Percentiles rank a stretch among this genome's conserved stretches.
phyloP scores from a whole-genome alignment of 495 filamentous ascomycete genomes.

The Trichoderma erinaceum region DNA sequence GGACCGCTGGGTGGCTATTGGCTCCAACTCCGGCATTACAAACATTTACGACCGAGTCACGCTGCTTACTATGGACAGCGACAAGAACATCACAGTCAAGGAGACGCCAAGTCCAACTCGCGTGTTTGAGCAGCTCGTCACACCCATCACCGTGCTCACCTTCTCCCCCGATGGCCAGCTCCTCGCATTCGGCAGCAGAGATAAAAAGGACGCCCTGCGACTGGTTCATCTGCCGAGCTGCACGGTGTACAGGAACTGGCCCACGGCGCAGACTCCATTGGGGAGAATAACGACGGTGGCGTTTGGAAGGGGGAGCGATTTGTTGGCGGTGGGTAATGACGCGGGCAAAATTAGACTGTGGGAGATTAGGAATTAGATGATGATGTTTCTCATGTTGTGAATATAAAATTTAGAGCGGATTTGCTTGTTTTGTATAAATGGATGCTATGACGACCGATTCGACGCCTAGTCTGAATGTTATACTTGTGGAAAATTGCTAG shows the following conservation, averaged over 20 bases:
- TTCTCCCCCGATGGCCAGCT: constrained; percentile 89
- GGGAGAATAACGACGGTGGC: constrained; percentile 77
- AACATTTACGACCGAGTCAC: constrained; percentile 83
- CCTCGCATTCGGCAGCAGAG: constrained; percentile 72
- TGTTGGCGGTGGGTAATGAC: constrained; percentile 82
- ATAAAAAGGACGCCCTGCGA: constrained; percentile 81
- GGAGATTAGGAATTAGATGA: constrained; percentile 59
- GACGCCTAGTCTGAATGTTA: not conserved
- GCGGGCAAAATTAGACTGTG: constrained; percentile 77
- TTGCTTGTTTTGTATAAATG: not conserved
- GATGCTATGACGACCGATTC: not conserved
- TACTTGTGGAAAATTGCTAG: not conserved
- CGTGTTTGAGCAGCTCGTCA: constrained; percentile 78
- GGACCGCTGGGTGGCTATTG: constrained; percentile 82
- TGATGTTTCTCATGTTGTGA: not conserved
- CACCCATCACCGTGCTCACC: constrained; percentile 64
- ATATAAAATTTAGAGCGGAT: constrained; percentile 3
- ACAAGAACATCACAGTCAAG: constrained; percentile 47
- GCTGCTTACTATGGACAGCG: constrained; percentile 42
- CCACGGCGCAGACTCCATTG: constrained; percentile 80
- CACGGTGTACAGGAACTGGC: constrained; percentile 95
- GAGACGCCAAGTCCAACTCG: constrained; percentile 62
- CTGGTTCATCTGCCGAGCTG: constrained; percentile 87
- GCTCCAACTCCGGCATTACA: constrained; percentile 75
- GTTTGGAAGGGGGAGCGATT: constrained; percentile 60